Conservation (phyloP, 345 rosid species). For the Dipteronia sinensis region DNA sequence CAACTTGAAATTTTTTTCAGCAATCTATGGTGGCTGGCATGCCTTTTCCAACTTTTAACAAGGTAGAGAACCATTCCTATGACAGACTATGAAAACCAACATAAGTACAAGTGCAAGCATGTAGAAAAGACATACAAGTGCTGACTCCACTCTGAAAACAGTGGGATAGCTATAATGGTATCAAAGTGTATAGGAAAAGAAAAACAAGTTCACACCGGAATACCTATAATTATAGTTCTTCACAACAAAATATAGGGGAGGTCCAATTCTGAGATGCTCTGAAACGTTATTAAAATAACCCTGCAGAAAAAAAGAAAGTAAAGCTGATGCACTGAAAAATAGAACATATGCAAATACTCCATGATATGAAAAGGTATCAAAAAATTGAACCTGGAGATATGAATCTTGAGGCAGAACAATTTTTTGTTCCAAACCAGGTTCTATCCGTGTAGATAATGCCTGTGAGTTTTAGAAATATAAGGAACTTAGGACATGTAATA, state of each 20-base stretch:
- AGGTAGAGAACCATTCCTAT: background rate
- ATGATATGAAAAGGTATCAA: conserved; percentile 1
- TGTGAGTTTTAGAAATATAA: conserved; percentile 32
- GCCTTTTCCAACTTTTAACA: background rate
- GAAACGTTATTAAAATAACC: conserved; percentile 85
- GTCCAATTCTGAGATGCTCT: conserved; percentile 87
- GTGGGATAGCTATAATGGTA: background rate
- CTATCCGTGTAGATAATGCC: conserved; percentile 88
- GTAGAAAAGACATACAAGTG: background rate
- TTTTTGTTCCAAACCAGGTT: conserved; percentile 95
- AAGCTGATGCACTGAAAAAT: conserved; percentile 19
- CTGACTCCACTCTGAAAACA: background rate
- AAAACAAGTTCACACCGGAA: conserved; percentile 19
- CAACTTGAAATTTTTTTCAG: background rate
- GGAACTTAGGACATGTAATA: conserved; percentile 3
- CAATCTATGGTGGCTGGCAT: background rate
- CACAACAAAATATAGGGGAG: conserved; percentile 90
- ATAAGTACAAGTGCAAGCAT: background rate
- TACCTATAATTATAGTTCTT: conserved; percentile 95
- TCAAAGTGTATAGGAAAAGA: conserved; percentile 11
- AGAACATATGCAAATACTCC: conserved; percentile 3
- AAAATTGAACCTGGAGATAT: conserved; percentile 81
- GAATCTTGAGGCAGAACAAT: conserved; percentile 97
- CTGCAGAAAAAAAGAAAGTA: conserved; percentile 43
- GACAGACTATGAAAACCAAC: conserved; percentile 1